These are phyloP conservation scores for Capsicum pubescens DNA, from an alignment of 257 asterid species.

Conservation along the genomic window DNA sequence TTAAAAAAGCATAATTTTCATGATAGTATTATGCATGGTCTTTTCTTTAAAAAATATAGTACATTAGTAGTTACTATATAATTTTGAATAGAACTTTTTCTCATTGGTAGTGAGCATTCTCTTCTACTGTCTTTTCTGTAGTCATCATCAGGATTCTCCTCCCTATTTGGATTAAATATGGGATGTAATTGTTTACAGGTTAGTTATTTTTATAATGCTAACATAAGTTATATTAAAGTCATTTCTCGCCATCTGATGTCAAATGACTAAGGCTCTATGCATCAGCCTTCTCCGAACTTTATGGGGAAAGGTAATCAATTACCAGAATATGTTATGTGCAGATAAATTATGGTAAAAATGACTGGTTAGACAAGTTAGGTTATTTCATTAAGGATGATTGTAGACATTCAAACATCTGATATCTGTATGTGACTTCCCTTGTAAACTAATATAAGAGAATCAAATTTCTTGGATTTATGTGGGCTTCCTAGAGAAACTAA, in stretches of 20 bases:
- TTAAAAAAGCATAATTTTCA: slow-evolving; percentile 19
- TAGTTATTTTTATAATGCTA: too few species aligned
- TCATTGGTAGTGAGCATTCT: too few species aligned
- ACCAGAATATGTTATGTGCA: not conserved
- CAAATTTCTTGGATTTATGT: not conserved
- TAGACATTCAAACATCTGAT: not conserved
- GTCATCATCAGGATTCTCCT: too few species aligned
- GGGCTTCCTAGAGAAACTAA: not conserved
- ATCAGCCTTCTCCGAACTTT: slow-evolving; percentile 1
- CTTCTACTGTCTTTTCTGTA: too few species aligned
- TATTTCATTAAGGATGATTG: not conserved
- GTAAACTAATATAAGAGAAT: not conserved
- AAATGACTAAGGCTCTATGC: not conserved
- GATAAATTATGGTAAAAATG: not conserved
- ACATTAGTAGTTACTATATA: too few species aligned
- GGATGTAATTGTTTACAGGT: too few species aligned
- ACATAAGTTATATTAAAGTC: too few species aligned
- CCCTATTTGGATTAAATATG: too few species aligned
- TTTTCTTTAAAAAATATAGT: too few species aligned
- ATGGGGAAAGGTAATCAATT: not conserved
- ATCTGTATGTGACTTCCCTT: not conserved
- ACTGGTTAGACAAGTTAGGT: not conserved
- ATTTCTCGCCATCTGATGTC: too few species aligned
- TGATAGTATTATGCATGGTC: too few species aligned
- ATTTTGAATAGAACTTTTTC: too few species aligned